A percentile compares a stretch with the other conserved stretches of the same genome.
phyloP scores from a whole-genome alignment of 345 rosid species.

The Boechera retrofracta region DNA sequence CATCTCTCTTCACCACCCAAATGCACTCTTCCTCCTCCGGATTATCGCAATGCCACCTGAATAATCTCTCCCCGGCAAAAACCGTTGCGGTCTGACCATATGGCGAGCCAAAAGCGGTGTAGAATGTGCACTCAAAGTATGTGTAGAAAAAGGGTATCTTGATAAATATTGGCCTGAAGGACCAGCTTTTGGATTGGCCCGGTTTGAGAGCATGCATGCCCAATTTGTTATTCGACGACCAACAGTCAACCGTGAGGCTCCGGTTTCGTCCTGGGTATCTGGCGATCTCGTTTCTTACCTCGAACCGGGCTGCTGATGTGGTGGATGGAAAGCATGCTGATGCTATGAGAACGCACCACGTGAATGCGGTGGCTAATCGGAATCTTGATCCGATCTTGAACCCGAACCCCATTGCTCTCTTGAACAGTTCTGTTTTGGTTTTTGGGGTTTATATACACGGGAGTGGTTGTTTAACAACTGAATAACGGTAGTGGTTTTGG shows the following conservation, averaged over 20 bases:
- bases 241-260: constrained; percentile 7
- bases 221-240: constrained; percentile 31
- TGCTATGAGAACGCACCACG: constrained; percentile 40
- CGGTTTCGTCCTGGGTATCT: constrained; percentile 34
- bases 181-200: constrained; percentile 43
- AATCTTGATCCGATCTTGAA: not conserved
- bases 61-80: constrained; percentile 39
- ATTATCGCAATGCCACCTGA: constrained; percentile 43
- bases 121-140: constrained; percentile 39
- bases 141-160: constrained; percentile 46
- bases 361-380: constrained; percentile 27
- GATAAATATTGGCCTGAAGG: constrained; percentile 38
- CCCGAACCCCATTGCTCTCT: constrained; percentile 21
- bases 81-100: constrained; percentile 35
- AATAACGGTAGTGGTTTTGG: constrained; percentile 8
- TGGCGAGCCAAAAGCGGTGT: constrained; percentile 39
- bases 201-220: constrained; percentile 30
- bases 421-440: not conserved
- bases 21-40: constrained; percentile 39
- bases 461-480: constrained; percentile 19
- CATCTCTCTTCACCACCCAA: constrained; percentile 45
- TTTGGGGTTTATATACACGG: not conserved
- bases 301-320: constrained; percentile 40
- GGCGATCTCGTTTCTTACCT: constrained; percentile 43
- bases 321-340: not conserved